Conservation (phyloP, 2,329 filamentous ascomycete genomes). For the Aureobasidium musti region DNA sequence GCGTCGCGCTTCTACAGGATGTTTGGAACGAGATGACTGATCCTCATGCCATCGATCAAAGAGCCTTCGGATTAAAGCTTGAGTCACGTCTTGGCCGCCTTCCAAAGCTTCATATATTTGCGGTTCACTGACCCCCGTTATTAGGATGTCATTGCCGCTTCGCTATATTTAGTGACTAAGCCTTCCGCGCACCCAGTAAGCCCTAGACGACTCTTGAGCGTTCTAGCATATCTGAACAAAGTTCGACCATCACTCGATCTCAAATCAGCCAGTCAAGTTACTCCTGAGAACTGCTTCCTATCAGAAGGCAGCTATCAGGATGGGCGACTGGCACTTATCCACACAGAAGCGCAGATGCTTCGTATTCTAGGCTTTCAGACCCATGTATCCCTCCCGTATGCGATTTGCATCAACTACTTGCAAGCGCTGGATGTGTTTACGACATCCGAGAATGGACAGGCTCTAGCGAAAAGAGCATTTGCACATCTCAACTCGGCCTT, state of each 20-base stretch:
- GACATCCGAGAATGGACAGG: constrained; percentile 46
- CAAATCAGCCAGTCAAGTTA: neutral
- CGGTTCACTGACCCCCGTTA: constrained; percentile 16
- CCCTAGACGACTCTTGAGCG: constrained; percentile 77
- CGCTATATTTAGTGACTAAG: constrained; percentile 80
- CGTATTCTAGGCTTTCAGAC: constrained; percentile 77
- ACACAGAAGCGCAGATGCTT: constrained; percentile 76
- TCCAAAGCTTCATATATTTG: neutral
- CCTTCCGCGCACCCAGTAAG: constrained; percentile 74
- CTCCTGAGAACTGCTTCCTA: constrained; percentile 28
- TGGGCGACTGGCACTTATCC: constrained; percentile 65
- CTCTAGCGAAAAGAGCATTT: constrained; percentile 65
- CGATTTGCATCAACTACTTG: constrained; percentile 86
- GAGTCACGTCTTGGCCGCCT: neutral
- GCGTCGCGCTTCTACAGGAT: neutral
- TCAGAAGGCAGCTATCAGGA: constrained; percentile 71
- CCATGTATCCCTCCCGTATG: constrained; percentile 81
- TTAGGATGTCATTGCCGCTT: constrained; percentile 78
- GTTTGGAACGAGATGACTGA: neutral
- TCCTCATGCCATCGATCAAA: neutral
- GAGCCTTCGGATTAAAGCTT: neutral
- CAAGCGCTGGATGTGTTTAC: constrained; percentile 76
- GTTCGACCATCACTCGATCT: constrained; percentile 51
- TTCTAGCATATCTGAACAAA: constrained; percentile 78
- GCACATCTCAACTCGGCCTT: constrained; percentile 84